Base-by-base conservation (phyloP, 768 basidiomycete genomes). In the Psilocybe cyanescens region DNA sequence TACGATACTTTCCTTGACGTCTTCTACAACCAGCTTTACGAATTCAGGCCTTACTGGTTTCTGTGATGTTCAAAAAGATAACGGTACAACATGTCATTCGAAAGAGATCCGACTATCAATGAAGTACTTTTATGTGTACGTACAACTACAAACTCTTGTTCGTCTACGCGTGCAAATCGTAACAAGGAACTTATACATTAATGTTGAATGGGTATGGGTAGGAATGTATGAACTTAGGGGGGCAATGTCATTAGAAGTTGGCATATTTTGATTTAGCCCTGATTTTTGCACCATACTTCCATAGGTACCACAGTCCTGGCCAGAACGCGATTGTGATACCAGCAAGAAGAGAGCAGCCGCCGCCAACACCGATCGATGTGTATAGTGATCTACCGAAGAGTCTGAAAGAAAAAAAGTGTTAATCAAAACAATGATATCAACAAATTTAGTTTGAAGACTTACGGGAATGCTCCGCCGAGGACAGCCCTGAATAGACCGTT, bases 291-390 rank as follows among this genome's bases (percentile, higher is more conserved):
- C 50, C 50, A 52, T 52, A 52, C 6, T 31, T 52, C 30, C 35
- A 52, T 11, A 52, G 50, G 19, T 31, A 31, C 55, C 44, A 45
- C 16, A 57, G 29, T 11, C 55, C 55, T 12, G 55, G 55, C 30
- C 39, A 17, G n/a, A 57, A 35, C 7, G 44, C 55, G 12, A 57
- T 57, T 14, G 55, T 14, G 31, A 57, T 37, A 16, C 55, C 55
- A 19, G 55, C 55, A 12, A 57, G 55, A 31, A 57, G 55, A 47
- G 55, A 57, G 41, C 55, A 57, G 9, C 55, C 55, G 17, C 55
- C 55, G 17, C 29, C 55, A 35, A 57, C 44, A 14, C 37, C 44
- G 8, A 57, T 17, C 8, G 19, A 31, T 7, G 24, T n/a, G 29
- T 57, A 57, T 29, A 57, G 41, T 7, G 55, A 11, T 3, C 44